Percentiles rank a stretch among this genome's conserved stretches.
Evolutionary conservation across 176 grass and related monocot genomes (phyloP).

Genomic region (Poa pratensis): DNA sequence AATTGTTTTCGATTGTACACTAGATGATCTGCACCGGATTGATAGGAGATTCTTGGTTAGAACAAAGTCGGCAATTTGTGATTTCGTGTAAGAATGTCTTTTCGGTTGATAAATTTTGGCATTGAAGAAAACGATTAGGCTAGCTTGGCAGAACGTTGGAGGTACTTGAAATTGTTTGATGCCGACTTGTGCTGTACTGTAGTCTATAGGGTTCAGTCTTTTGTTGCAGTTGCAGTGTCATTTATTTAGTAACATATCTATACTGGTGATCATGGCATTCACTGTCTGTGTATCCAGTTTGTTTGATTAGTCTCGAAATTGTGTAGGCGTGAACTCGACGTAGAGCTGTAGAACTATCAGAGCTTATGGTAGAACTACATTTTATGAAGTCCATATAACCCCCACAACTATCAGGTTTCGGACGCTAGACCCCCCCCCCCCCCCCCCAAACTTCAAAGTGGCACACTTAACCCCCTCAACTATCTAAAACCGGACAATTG

Average conservation of each 20-base stretch:
- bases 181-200: neutral
- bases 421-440: neutral
- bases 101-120: neutral
- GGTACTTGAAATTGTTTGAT: neutral
- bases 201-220: neutral
- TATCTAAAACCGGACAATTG: neutral
- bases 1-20: constrained; percentile 1
- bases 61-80: neutral
- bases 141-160: neutral
- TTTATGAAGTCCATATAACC: neutral
- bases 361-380: neutral
- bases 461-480: neutral
- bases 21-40: neutral
- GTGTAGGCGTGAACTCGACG: neutral
- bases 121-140: neutral
- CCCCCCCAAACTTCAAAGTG: too few relatives aligned
- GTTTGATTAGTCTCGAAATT: neutral
- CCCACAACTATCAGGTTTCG: too few relatives aligned
- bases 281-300: neutral
- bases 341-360: neutral
- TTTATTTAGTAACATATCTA: neutral
- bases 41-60: neutral
- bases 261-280: neutral
- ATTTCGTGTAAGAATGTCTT: neutral
- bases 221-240: too few relatives aligned